Percentiles rank a stretch among this genome's conserved stretches.
These are phyloP conservation scores for Ceratocystis lukuohia DNA, from an alignment of 2,329 filamentous ascomycete species.

Conservation along the genomic window DNA sequence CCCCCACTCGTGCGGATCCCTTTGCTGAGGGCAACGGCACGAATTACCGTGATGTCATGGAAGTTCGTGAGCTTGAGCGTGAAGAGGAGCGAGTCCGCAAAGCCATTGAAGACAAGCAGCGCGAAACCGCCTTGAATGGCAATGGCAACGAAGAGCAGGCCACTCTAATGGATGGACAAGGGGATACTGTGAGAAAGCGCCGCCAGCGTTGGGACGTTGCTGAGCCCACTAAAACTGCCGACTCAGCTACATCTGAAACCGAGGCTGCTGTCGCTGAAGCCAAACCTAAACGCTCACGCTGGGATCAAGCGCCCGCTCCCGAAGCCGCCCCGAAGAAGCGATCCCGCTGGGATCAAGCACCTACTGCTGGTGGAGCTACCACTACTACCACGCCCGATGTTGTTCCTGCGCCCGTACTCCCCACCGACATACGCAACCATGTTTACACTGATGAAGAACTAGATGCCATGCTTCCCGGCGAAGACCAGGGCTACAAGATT, in stretches of 20 bases:
- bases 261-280: constrained; percentile 36
- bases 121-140: constrained; percentile 44
- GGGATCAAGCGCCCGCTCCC: constrained; percentile 66
- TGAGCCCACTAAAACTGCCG: constrained; percentile 27
- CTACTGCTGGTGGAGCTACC: constrained; percentile 62
- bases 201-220: constrained; percentile 91
- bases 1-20: constrained; percentile 72
- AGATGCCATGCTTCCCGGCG: constrained; percentile 75
- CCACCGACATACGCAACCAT: constrained; percentile 70
- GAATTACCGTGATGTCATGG: constrained; percentile 85
- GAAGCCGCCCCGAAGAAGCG: constrained; percentile 53
- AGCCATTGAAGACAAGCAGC: constrained; percentile 60
- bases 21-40: constrained; percentile 65
- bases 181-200: constrained; percentile 65
- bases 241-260: constrained; percentile 29
- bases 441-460: constrained; percentile 87
- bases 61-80: constrained; percentile 73
- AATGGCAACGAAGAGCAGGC: constrained; percentile 43
- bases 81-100: constrained; percentile 80
- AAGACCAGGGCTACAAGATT: constrained; percentile 84
- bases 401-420: constrained; percentile 70
- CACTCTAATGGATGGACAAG: constrained; percentile 59
- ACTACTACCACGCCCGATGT: constrained; percentile 50
- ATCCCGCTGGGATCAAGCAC: constrained; percentile 86
- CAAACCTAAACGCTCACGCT: constrained; percentile 66